Percentiles rank a stretch among this genome's conserved stretches.
Evolutionary conservation across 331 rosid genomes (phyloP).

Genomic region (Telfairia occidentalis): DNA sequence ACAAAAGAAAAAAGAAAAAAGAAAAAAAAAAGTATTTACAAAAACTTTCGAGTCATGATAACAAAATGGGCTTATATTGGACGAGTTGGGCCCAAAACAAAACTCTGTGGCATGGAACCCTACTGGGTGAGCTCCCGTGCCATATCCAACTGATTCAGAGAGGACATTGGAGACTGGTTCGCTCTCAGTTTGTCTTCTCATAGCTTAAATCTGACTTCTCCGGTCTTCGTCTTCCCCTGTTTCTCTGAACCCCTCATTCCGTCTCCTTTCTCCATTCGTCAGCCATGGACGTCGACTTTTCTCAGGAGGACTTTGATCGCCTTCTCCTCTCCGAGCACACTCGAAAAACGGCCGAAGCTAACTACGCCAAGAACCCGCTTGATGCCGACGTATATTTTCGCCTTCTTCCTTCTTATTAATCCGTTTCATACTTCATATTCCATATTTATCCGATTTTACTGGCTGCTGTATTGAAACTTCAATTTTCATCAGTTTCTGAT

Average conservation of each 20-base stretch:
- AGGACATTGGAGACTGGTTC: background rate
- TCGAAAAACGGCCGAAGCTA: slow-evolving; percentile 50
- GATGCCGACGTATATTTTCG: slow-evolving; percentile 62
- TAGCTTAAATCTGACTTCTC: background rate
- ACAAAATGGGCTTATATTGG: background rate
- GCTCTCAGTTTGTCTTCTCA: background rate
- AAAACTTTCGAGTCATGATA: too few species aligned
- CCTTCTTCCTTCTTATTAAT: slow-evolving; percentile 3
- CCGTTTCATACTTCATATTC: background rate
- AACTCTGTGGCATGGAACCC: background rate
- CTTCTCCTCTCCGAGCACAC: slow-evolving; percentile 44
- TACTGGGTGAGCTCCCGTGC: background rate
- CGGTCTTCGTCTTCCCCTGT: background rate
- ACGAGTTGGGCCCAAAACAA: background rate
- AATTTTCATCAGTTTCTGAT: background rate
- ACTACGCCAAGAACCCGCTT: slow-evolving; percentile 51
- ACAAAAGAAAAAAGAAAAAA: too few species aligned
- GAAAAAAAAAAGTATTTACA: too few species aligned
- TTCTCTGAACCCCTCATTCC: background rate
- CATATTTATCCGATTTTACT: background rate
- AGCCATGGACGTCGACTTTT: slow-evolving; percentile 51
- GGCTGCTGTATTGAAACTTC: background rate
- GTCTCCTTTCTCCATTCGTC: background rate
- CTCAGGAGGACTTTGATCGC: slow-evolving; percentile 57
- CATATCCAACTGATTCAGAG: background rate